Base-by-base conservation (phyloP, 805 yeast genomes). In the Candida orba region DNA sequence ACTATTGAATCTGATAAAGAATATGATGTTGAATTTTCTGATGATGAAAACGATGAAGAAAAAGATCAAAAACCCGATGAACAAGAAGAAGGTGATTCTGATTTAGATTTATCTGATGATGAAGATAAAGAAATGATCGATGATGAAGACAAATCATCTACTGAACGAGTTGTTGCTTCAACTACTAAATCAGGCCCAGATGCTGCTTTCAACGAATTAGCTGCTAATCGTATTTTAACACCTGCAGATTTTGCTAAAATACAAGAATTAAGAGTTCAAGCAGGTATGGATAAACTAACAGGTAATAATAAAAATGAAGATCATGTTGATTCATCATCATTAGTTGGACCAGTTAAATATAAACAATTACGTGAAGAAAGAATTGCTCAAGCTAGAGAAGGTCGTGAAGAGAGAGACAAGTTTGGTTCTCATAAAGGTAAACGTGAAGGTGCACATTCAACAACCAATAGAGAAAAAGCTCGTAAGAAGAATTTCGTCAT, bases 401-500 rank as follows among this genome's bases (percentile, higher is more conserved):
- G 98, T 44, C 81, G 89, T 62, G 96, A 89, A 56, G 99, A 81
- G 46, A 78, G 97, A 60, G 95, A 85, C 44, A 84, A 83, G 64
- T 91, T 81, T 57, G 96, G 97, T 23, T 84, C 95, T 17, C 78
- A 81, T 62, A 85, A 79, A 69, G 95, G 95, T 58, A 82, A 81
- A 65, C 78, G 78, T 48, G 83, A 79, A 22, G 75, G 75, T 43
- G 72, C 76, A 15, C 97, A 84, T 61, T 86, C 95, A 25, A 90
- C 98, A 10, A 93, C 99, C 3, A 93, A 93, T 65, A 80, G 79
- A 66, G 97, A 95, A 67, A 93, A 93, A 78, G 95, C 89, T 22
- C 78, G 98, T 65, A 88, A 88, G 88, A 93, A 93, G 96, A 93
- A 93, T 68, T 93, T 89, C 61, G 91, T 93, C 62, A 93, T 93